These are phyloP conservation scores for Hysterangium stoloniferum DNA, from an alignment of 768 basidiomycete genomes.

Conservation along the genomic window DNA sequence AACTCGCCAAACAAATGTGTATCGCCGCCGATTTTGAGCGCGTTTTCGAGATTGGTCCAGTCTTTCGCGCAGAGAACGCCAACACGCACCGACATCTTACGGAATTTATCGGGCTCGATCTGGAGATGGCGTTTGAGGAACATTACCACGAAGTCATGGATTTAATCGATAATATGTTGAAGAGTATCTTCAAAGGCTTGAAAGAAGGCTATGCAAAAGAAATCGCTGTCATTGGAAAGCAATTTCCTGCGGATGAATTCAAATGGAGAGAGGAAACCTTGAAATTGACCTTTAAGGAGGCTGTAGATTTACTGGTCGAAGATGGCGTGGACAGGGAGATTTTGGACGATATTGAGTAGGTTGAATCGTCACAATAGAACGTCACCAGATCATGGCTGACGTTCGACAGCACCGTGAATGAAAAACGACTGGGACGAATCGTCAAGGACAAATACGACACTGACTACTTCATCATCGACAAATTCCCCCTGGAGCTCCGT, in stretches of 20 bases:
- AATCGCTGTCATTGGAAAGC: slow-evolving; percentile 71
- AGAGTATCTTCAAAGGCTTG: slow-evolving; percentile 80
- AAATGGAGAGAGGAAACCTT: slow-evolving; percentile 90
- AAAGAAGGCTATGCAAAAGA: slow-evolving; percentile 71
- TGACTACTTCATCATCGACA: slow-evolving; percentile 99
- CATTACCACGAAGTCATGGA: slow-evolving; percentile 98
- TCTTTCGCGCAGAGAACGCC: slow-evolving; percentile 96
- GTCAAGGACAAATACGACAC: slow-evolving; percentile 92
- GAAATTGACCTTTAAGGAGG: slow-evolving; percentile 78
- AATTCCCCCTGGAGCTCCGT: slow-evolving; percentile 91
- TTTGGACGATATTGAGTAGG: slow-evolving; percentile 86
- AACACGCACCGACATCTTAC: slow-evolving; percentile 98
- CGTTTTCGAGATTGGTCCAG: slow-evolving; percentile 94
- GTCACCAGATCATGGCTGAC: slow-evolving; percentile 5
- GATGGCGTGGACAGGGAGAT: slow-evolving; percentile 74
- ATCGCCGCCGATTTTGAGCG: slow-evolving; percentile 98
- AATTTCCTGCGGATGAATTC: slow-evolving; percentile 95
- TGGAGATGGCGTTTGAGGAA: slow-evolving; percentile 98
- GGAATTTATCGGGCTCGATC: slow-evolving; percentile 96
- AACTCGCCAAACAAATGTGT: slow-evolving; percentile 98
- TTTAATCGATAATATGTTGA: slow-evolving; percentile 78
- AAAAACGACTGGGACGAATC: slow-evolving; percentile 84
- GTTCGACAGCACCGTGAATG: slow-evolving; percentile 76
- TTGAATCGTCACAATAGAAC: neutral
- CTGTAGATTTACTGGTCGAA: slow-evolving; percentile 76